Evolutionary conservation across 139 green algal genomes (phyloP), one percentile per base, ranked within the genome.

Genomic region (Gonium pectorale): DNA sequence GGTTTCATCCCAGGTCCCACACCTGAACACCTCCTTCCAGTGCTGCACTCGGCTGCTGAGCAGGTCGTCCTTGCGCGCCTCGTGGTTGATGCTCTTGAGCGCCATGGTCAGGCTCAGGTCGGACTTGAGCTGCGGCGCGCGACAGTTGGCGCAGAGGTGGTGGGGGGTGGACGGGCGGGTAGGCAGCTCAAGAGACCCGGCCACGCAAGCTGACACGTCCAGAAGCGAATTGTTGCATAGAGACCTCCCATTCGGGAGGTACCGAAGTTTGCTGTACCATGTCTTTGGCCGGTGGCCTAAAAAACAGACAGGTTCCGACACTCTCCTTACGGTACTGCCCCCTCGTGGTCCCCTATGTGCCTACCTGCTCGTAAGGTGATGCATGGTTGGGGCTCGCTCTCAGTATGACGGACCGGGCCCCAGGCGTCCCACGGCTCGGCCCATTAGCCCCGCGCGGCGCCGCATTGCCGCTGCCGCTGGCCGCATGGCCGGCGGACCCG

Each of bases 21-120:
- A 87, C 87, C 89, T 90, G 68, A 93, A 91, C 5, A 79, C 51
- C 43, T 87, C 38, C 46, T 81, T 88, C 90, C 92, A 95, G 51
- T 86, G 64, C 38, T 85, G 59, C 77, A 94, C 67, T 27, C 89
- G 68, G 41, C 71, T 56, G n/a, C 84, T 83, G 38, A 94, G 81
- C 29, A 66, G 69, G 22, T 86, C 74, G 64, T 94, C 86, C 31
- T 89, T 79, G 35, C 79, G 73, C 2, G 91, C 89, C 87, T 93
- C 90, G 19, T 83, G 72, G 22, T 38, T 85, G 81, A 94, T 92
- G 44, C 67, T 77, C 81, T 88, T 88, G 17, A 90, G 69, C 19
- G 87, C 87, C 59, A 85, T 15, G 2, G 87, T 90, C 9, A 90
- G 82, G n/a, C 43, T 59, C 46, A 90, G 44, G 74, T 90, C 81